Percentiles rank a stretch among this genome's conserved stretches.
Evolutionary conservation across 78 protist species (phyloP).

Genomic region (Dictyostelium citrinum): DNA sequence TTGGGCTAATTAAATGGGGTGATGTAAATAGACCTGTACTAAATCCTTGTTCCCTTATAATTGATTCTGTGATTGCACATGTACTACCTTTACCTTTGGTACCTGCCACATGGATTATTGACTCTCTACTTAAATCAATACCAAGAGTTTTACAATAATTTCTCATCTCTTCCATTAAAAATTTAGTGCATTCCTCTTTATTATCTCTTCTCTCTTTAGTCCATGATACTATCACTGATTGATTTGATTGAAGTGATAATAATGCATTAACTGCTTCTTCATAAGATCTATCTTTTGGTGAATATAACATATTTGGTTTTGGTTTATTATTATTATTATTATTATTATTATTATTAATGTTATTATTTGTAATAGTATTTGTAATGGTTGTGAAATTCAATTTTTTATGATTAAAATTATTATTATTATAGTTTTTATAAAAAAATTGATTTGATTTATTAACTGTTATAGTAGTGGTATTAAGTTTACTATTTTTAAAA

Average conservation of each 20-base stretch:
- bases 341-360: not conserved
- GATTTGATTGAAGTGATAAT: constrained; percentile 55
- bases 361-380: not conserved
- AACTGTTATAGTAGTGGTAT: not conserved
- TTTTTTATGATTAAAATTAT: not conserved
- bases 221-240: not conserved
- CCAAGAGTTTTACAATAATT: not conserved
- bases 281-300: not conserved
- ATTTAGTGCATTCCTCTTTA: not conserved
- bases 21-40: constrained; percentile 90
- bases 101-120: constrained; percentile 92
- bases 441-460: not conserved
- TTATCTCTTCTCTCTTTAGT: not conserved
- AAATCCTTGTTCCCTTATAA: constrained; percentile 84
- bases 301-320: constrained; percentile 17
- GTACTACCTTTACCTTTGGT: constrained; percentile 94
- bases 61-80: constrained; percentile 80
- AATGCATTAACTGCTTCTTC: constrained; percentile 40
- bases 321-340: not conserved
- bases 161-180: constrained; percentile 1
- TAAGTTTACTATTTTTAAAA: not conserved
- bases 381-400: not conserved
- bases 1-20: constrained; percentile 86
- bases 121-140: constrained; percentile 12
- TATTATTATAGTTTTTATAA: not conserved